phyloP scores from a whole-genome alignment of 257 asterid genomes.

The Nicotiana obtusifolia region DNA sequence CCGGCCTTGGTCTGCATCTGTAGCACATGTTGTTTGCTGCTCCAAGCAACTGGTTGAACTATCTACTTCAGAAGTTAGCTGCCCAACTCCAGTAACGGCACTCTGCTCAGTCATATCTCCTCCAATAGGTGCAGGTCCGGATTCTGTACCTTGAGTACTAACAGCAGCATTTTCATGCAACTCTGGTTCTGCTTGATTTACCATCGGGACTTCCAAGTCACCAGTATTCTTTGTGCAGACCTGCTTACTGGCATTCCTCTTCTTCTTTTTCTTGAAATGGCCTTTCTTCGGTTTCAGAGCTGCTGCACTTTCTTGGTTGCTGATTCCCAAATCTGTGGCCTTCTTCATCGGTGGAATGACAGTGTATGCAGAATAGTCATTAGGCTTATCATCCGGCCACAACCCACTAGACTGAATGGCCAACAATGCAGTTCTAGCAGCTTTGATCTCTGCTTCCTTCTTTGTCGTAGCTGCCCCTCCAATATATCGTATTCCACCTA shows the following conservation, averaged over 20 bases:
- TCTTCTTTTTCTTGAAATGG: constrained; percentile 48
- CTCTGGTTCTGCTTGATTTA: constrained; percentile 18
- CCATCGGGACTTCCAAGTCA: constrained; percentile 16
- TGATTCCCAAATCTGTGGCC: constrained; percentile 41
- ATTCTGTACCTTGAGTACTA: constrained; percentile 10
- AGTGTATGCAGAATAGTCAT: constrained; percentile 44
- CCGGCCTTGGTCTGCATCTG: not conserved
- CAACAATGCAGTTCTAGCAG: constrained; percentile 86
- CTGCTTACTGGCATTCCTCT: constrained; percentile 17
- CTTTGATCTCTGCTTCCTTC: constrained; percentile 91
- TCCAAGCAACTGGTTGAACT: not conserved
- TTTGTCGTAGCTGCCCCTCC: constrained; percentile 81
- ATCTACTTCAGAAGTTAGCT: not conserved
- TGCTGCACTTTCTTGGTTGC: constrained; percentile 47
- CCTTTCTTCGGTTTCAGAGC: constrained; percentile 59
- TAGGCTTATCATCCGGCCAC: constrained; percentile 20
- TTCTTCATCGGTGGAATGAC: constrained; percentile 80
- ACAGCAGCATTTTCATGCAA: constrained; percentile 8
- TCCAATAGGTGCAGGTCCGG: not conserved
- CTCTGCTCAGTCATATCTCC: not conserved
- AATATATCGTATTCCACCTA: constrained; percentile 69
- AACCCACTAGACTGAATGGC: constrained; percentile 64
- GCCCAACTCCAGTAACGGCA: not conserved
- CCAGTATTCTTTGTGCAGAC: constrained; percentile 11
- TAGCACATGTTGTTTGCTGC: not conserved